Conservation (phyloP, 1,284 basidiomycete species). For the Melanopsichium pennsylvanicum region DNA sequence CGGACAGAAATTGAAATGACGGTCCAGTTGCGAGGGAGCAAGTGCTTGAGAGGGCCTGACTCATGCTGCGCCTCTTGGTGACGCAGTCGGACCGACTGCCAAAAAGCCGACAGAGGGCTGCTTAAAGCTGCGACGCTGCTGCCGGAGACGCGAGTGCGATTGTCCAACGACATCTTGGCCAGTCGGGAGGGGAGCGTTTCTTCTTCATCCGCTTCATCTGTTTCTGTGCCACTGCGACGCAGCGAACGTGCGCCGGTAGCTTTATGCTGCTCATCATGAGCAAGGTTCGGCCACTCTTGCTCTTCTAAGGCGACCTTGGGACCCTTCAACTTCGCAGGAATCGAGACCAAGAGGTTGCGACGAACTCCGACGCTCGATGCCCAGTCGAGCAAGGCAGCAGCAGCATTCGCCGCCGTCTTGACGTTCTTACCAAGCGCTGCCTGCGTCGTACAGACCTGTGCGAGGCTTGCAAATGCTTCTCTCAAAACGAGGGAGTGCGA, state of each 20-base stretch:
- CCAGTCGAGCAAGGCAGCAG: conserved; percentile 38
- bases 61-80: conserved; percentile 35
- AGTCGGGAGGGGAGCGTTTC: conserved; percentile 33
- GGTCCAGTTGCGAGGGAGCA: conserved; percentile 82
- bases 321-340: conserved; percentile 31
- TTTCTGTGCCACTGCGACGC: background rate
- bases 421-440: conserved; percentile 41
- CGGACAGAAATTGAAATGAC: conserved; percentile 75
- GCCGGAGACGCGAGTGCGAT: background rate
- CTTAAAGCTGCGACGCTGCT: background rate
- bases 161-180: conserved; percentile 28
- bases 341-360: conserved; percentile 44
- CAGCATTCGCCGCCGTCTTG: conserved; percentile 38
- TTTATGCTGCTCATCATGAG: background rate
- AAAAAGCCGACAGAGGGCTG: conserved; percentile 20
- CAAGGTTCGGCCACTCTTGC: conserved; percentile 26
- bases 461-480: conserved; percentile 43
- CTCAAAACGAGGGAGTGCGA: conserved; percentile 40
- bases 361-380: conserved; percentile 42
- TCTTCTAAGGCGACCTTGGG: conserved; percentile 2
- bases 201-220: conserved; percentile 17
- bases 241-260: background rate
- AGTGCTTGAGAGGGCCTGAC: conserved; percentile 4
- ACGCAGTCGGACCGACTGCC: conserved; percentile 32
- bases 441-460: conserved; percentile 42